These are phyloP conservation scores for Nicotiana noctiflora DNA, from an alignment of 257 asterid genomes.

Conservation along the genomic window DNA sequence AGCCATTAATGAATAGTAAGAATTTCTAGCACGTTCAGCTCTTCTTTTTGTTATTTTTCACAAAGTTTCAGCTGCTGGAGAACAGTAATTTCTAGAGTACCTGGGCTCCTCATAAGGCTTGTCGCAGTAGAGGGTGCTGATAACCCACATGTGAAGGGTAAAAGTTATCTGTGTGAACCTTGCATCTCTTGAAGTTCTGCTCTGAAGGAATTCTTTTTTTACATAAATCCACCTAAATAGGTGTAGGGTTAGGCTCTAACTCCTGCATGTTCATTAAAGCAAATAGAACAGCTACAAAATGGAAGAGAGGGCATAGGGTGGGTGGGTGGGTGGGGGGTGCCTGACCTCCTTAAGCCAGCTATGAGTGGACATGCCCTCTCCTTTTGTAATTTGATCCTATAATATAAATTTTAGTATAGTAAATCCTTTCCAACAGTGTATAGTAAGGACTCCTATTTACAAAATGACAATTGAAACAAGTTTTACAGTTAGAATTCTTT, in stretches of 20 bases:
- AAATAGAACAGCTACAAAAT: background rate
- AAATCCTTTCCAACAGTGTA: background rate
- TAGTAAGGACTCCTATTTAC: background rate
- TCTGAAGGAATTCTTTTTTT: background rate
- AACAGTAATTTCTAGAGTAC: background rate
- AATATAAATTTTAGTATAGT: background rate
- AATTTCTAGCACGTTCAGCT: too few species aligned
- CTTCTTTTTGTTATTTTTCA: too few species aligned
- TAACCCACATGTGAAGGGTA: background rate
- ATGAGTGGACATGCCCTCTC: background rate
- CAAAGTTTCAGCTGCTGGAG: background rate
- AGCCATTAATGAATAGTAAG: too few species aligned
- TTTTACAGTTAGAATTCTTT: background rate
- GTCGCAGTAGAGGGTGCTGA: background rate
- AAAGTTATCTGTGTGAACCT: background rate
- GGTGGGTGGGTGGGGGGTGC: too few species aligned
- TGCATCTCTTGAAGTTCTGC: background rate
- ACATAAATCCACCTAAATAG: background rate
- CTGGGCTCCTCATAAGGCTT: background rate
- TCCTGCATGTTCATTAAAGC: background rate
- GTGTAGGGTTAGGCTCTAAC: background rate
- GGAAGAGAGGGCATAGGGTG: background rate
- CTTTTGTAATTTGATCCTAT: background rate
- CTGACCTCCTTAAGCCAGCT: background rate
- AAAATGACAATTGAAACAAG: background rate